Conservation (phyloP, 164 flowering plant genomes). For the Macadamia integrifolia region DNA sequence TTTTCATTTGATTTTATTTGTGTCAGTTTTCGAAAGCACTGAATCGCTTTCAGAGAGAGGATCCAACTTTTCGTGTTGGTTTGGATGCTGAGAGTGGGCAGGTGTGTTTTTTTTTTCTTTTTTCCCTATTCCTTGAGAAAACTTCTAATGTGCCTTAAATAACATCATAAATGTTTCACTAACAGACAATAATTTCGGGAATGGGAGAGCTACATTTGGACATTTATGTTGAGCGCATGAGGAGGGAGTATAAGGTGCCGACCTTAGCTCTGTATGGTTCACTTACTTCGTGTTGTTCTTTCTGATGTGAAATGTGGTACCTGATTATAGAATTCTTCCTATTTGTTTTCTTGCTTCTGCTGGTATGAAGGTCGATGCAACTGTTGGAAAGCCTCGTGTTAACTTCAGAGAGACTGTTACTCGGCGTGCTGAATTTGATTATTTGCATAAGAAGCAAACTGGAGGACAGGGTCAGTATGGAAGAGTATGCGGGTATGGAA, state of each 20-base stretch:
- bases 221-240: conserved; percentile 94
- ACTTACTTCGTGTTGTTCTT: neutral
- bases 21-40: conserved; percentile 94
- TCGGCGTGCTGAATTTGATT: conserved; percentile 95
- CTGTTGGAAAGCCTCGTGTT: conserved; percentile 98
- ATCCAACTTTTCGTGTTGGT: conserved; percentile 99
- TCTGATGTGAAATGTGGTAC: neutral
- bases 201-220: conserved; percentile 99
- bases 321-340: neutral
- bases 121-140: neutral
- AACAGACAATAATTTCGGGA: conserved; percentile 95
- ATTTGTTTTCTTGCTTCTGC: conserved; percentile 9
- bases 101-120: conserved; percentile 32
- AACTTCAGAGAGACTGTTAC: conserved; percentile 96
- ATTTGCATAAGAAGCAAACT: conserved; percentile 92
- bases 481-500: conserved; percentile 78
- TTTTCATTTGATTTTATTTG: conserved; percentile 10
- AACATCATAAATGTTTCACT: conserved; percentile 8
- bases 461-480: conserved; percentile 99
- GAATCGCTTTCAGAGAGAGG: conserved; percentile 98
- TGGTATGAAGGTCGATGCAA: conserved; percentile 76
- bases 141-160: conserved; percentile 2
- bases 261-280: neutral
- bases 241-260: conserved; percentile 90
- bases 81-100: conserved; percentile 97